Evolutionary conservation across 306 rosid genomes (phyloP).

Genomic region (Cucurbita maxima): DNA sequence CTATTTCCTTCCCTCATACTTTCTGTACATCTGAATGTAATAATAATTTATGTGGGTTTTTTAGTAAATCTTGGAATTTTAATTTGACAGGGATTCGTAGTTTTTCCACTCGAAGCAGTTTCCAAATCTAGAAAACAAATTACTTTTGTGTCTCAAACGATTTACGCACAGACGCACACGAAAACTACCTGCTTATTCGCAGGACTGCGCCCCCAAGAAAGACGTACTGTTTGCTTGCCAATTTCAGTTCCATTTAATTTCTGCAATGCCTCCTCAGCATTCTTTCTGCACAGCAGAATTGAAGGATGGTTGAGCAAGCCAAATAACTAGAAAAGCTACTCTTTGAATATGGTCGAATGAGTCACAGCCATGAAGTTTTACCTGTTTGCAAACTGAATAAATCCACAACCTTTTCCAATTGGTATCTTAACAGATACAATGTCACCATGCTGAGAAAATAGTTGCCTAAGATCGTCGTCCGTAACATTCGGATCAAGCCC

Average conservation of each 20-base stretch:
- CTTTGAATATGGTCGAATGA: not conserved
- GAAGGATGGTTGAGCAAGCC: constrained; percentile 9
- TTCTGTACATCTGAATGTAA: not conserved
- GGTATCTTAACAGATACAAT: constrained; percentile 92
- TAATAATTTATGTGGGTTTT: not conserved
- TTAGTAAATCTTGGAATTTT: not conserved
- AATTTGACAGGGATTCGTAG: not conserved
- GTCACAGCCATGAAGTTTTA: constrained; percentile 3
- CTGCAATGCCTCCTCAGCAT: constrained; percentile 88
- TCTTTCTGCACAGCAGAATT: constrained; percentile 38
- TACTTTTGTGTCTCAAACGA: not conserved
- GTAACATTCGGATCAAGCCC: constrained; percentile 88
- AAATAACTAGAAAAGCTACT: not conserved
- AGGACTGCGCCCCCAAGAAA: constrained; percentile 99
- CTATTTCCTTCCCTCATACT: not conserved
- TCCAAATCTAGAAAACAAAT: not conserved
- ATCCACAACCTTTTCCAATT: constrained; percentile 90
- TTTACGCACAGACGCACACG: not conserved
- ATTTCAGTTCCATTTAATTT: constrained; percentile 68
- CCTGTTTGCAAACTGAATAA: constrained; percentile 89
- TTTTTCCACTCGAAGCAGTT: not conserved
- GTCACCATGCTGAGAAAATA: constrained; percentile 77
- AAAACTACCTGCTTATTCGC: constrained; percentile 82
- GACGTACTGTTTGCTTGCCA: constrained; percentile 90
- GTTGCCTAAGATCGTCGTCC: constrained; percentile 89